phyloP scores from a whole-genome alignment of 345 rosid species.

The Noccaea caerulescens region DNA sequence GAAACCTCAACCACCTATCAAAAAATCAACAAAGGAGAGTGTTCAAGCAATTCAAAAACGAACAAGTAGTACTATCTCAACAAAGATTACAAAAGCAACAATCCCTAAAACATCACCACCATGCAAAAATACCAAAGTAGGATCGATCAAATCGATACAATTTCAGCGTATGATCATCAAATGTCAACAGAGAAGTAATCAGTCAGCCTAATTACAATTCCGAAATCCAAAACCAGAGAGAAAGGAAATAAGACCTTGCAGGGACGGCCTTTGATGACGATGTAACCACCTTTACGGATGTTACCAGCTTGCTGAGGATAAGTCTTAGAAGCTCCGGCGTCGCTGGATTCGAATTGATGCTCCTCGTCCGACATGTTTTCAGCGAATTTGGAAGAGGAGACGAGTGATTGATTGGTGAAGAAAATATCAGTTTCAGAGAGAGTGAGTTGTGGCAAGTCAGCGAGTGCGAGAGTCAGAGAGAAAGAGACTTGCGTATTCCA shows the following conservation, averaged over 20 bases:
- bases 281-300: conserved; percentile 51
- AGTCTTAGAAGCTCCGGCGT: conserved; percentile 51
- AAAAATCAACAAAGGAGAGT: neutral
- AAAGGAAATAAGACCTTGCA: conserved; percentile 43
- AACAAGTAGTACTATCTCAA: too few relatives aligned
- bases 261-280: conserved; percentile 51
- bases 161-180: too few relatives aligned
- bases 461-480: too few relatives aligned
- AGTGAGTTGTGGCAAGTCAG: neutral
- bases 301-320: conserved; percentile 50
- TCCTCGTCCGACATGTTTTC: conserved; percentile 52
- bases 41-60: neutral
- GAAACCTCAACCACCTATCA: conserved; percentile 82
- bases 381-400: neutral
- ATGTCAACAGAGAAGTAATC: too few relatives aligned
- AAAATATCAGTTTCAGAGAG: neutral
- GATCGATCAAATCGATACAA: too few relatives aligned
- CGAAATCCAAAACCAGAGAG: neutral
- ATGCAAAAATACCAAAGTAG: too few relatives aligned
- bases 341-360: conserved; percentile 50
- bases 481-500: conserved; percentile 8
- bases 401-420: neutral
- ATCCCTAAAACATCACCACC: too few relatives aligned
- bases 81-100: too few relatives aligned
- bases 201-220: too few relatives aligned